These are phyloP conservation scores for Saccharomycopsis sp. DNA, from an alignment of 805 yeast genomes.

Conservation along the genomic window DNA sequence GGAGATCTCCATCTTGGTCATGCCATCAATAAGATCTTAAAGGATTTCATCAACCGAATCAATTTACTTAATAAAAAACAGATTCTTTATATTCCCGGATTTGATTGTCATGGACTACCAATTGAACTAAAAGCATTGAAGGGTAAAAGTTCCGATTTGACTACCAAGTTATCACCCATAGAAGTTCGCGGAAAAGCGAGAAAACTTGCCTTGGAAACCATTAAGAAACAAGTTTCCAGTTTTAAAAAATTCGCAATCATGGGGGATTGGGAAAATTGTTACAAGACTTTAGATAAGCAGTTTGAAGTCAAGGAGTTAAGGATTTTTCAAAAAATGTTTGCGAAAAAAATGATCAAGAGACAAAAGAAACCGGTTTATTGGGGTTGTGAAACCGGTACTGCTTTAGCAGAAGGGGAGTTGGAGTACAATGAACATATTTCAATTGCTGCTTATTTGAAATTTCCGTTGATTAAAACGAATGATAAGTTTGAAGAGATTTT, in stretches of 20 bases:
- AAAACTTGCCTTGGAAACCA: conserved; percentile 58
- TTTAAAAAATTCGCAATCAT: conserved; percentile 68
- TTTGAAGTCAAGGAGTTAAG: conserved; percentile 70
- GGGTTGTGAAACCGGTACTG: conserved; percentile 92
- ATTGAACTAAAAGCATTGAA: conserved; percentile 82
- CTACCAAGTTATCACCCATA: conserved; percentile 29
- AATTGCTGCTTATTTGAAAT: conserved; percentile 56
- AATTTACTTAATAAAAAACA: conserved; percentile 43
- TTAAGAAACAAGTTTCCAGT: conserved; percentile 48
- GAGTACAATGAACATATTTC: conserved; percentile 78
- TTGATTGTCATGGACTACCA: conserved; percentile 99
- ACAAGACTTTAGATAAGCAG: conserved; percentile 57
- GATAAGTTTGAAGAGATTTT: background rate
- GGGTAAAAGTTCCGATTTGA: conserved; percentile 20
- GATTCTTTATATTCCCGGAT: conserved; percentile 78
- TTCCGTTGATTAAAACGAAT: conserved; percentile 31
- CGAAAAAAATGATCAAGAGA: conserved; percentile 60
- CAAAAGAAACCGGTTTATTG: conserved; percentile 94
- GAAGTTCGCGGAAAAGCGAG: conserved; percentile 59
- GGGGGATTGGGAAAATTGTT: conserved; percentile 71
- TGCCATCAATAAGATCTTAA: conserved; percentile 78
- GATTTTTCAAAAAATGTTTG: conserved; percentile 56
- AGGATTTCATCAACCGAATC: conserved; percentile 73
- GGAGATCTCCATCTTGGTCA: conserved; percentile 91
- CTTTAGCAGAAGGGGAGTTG: conserved; percentile 92